Percentiles rank a stretch among this genome's conserved stretches.
These are phyloP conservation scores for Boletus semigastroideus DNA, from an alignment of 1,284 basidiomycete genomes.

Conservation along the genomic window DNA sequence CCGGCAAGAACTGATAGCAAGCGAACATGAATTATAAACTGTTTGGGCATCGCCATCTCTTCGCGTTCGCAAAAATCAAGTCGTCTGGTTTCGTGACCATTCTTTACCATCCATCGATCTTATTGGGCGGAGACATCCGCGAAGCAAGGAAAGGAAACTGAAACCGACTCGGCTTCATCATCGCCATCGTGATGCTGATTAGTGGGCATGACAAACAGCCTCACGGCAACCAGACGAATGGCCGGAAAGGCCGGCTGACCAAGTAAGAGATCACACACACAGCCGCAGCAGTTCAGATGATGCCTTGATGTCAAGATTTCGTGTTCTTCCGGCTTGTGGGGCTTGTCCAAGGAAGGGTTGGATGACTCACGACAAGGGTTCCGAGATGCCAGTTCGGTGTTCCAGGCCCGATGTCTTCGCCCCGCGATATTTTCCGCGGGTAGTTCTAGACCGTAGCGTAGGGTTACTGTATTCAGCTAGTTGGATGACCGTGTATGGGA, in stretches of 20 bases:
- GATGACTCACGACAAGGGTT: background rate
- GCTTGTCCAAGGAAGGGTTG: background rate
- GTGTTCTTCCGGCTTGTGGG: conserved; percentile 4
- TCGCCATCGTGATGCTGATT: conserved; percentile 14
- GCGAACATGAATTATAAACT: background rate
- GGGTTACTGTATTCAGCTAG: background rate
- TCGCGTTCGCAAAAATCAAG: background rate
- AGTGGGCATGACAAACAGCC: conserved; percentile 1
- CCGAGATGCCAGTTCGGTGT: conserved; percentile 6
- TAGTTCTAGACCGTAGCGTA: background rate
- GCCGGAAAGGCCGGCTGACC: conserved; percentile 16
- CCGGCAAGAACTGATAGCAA: background rate
- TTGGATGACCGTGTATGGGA: conserved; percentile 1
- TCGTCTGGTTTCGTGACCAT: background rate
- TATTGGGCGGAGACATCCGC: conserved; percentile 13
- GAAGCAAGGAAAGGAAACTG: conserved; percentile 18
- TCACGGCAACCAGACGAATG: conserved; percentile 9
- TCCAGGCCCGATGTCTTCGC: background rate
- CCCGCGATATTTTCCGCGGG: conserved; percentile 6
- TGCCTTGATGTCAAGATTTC: background rate
- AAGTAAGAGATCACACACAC: no score
- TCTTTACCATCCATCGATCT: background rate
- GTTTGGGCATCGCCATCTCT: conserved; percentile 5
- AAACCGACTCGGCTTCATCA: conserved; percentile 1
- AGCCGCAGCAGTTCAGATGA: background rate